phyloP scores from a whole-genome alignment of 495 filamentous ascomycete species.

The Penicillium subrubescens region DNA sequence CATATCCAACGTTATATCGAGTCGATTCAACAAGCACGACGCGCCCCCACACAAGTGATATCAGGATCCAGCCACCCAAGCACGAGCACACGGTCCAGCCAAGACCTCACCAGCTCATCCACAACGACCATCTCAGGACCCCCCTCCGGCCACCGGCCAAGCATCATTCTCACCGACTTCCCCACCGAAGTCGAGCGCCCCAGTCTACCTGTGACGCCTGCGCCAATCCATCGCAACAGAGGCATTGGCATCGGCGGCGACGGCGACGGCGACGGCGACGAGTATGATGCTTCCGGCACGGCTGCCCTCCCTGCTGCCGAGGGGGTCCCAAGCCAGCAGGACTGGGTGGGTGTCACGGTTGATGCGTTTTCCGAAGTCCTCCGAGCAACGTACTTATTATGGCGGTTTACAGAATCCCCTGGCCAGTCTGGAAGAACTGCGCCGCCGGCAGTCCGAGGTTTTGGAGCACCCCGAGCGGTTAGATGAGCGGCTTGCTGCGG shows the following conservation, averaged over 20 bases:
- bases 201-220: constrained; percentile 88
- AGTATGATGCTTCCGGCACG: constrained; percentile 35
- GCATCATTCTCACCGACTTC: constrained; percentile 79
- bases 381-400: constrained; percentile 60
- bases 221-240: constrained; percentile 63
- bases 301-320: constrained; percentile 66
- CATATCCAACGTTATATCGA: constrained; percentile 81
- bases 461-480: constrained; percentile 42
- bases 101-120: not conserved
- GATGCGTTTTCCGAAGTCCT: constrained; percentile 51
- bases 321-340: constrained; percentile 79
- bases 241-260: constrained; percentile 52
- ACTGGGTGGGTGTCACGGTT: constrained; percentile 82
- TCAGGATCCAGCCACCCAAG: constrained; percentile 22
- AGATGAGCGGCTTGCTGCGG: constrained; percentile 17
- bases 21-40: constrained; percentile 64
- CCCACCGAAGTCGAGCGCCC: constrained; percentile 81
- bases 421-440: constrained; percentile 68
- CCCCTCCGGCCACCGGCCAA: constrained; percentile 42
- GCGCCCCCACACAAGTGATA: constrained; percentile 60
- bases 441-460: constrained; percentile 60
- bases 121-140: constrained; percentile 2
- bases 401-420: constrained; percentile 70
- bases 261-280: constrained; percentile 53
- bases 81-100: constrained; percentile 7